These are phyloP conservation scores for Tetrahymena malaccensis DNA, from an alignment of 73 alveolate species.

Conservation along the genomic window DNA sequence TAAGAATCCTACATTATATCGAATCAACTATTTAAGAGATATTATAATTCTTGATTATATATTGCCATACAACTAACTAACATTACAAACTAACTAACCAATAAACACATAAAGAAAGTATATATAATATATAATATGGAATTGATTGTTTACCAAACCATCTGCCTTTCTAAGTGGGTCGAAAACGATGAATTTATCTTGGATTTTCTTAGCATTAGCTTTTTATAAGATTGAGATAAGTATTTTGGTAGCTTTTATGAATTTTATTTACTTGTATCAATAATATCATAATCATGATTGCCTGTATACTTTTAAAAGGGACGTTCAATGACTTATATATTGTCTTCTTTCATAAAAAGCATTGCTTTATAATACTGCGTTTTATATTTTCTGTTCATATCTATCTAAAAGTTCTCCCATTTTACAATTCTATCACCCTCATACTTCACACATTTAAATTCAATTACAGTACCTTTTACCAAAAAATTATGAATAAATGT, in stretches of 20 bases:
- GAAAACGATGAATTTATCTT: not conserved
- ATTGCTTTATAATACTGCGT: not conserved
- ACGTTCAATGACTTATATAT: not conserved
- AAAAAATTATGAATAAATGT: not conserved
- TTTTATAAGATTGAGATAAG: not conserved
- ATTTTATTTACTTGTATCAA: not conserved
- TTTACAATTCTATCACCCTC: not conserved
- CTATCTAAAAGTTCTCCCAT: not conserved
- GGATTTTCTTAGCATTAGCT: not conserved
- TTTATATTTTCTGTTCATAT: not conserved
- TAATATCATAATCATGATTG: not conserved
- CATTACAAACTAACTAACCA: too few species aligned
- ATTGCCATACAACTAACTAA: too few species aligned
- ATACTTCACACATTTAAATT: not conserved
- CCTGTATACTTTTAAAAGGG: not conserved
- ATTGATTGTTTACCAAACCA: not conserved
- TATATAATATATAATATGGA: too few species aligned
- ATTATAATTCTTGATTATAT: too few species aligned
- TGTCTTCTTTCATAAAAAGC: not conserved
- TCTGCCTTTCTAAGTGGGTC: not conserved
- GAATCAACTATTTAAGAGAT: too few species aligned
- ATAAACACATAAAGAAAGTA: not conserved
- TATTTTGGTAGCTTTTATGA: not conserved
- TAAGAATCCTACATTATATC: not conserved
- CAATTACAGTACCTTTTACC: not conserved